Evolutionary conservation across 352 stramenopile species (phyloP), one percentile per base, ranked within the genome.

Genomic region (Globisporangium ultimum): DNA sequence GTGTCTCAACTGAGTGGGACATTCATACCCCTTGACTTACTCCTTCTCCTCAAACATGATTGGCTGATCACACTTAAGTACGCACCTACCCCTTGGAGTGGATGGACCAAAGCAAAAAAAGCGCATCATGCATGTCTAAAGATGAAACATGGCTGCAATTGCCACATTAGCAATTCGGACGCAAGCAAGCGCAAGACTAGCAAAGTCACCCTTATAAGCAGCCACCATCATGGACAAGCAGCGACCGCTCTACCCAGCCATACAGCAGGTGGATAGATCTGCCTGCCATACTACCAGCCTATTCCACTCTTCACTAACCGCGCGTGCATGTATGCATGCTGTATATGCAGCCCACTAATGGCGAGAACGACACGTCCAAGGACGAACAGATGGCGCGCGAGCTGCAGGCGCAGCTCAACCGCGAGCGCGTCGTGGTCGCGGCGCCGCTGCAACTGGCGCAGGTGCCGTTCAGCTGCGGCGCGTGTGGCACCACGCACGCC

Each of bases 401-500:
- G 61, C 64, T 91, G 38, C 82, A 91, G 58, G 53, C 55, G 18
- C 66, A 88, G 51, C 80, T 76, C 55, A 63, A 88, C 65, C 67
- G 72, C 15, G 34, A 63, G 52, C 34, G 55, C 18, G 56, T 71
- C 50, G 72, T 77, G 15, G 17, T 87, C 14, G 79, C 79, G 18
- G 67, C 79, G 48, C 60, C 74, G 24, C 64, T 78, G 24, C 45
- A 55, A 9, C 74, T 72, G 13, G 46, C 46, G 7, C 67, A 84
- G 38, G 52, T 80, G 51, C 82, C 78, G 20, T 86, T 76, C 66
- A 87, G 82, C 55, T 91, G 82, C 55, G 81, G 82, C 43, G 68
- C 72, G 34, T 91, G 82, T 49, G 70, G 79, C 15, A 82, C 66
- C 36, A 82, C 68, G 17, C 79, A 89, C 59, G 55, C 84, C 36